Base-by-base conservation (phyloP, 345 rosid genomes). In the Pistacia atlantica region DNA sequence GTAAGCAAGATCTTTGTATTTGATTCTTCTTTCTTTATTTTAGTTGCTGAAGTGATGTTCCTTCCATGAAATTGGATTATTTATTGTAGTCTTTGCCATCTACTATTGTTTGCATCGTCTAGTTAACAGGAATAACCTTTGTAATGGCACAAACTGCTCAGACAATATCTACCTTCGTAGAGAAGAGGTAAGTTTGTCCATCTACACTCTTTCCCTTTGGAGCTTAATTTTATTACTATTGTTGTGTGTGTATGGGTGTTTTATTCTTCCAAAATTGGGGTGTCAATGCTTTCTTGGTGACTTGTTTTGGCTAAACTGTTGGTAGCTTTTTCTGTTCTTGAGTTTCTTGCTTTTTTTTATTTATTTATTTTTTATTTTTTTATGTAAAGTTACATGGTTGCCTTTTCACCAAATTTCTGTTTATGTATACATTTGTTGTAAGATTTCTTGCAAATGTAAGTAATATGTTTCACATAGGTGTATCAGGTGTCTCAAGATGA, bases 171-270 rank as follows among this genome's bases (percentile, higher is more conserved):
- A 72, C 65, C 74, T 63, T 55, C 25, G 73, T 51, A 61, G 58
- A 63, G 73, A 72, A 65, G 79, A 71, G 90, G 92, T 89, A 74
- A 79, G 89, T 77, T 75, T 54, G 72, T 60, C 25, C 67, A 51
- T 6, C 66, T 54, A 42, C 10, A n/a, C 20, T 55, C 35, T 79
- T 73, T 45, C 25, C 28, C 6, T 0, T 55, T 71, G 59, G 17
- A 22, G 61, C 72, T 80, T 4, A 18, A 5, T 38, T 31, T 31
- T 65, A 65, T 49, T 17, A 48, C 74, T 66, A 16, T 38, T 74
- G 69, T 38, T 45, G n/a, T 54, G 57, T 54, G 57, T 42, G 5
- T 42, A 42, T 42, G 8, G 8, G 12, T 65, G 11, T n/a, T 35
- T 55, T 14, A 11, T 61, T 48, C 17, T 62, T 67, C n/a, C 31